Conservation (phyloP, 2,329 filamentous ascomycete genomes). For the Chaetomiaceae sp. region DNA sequence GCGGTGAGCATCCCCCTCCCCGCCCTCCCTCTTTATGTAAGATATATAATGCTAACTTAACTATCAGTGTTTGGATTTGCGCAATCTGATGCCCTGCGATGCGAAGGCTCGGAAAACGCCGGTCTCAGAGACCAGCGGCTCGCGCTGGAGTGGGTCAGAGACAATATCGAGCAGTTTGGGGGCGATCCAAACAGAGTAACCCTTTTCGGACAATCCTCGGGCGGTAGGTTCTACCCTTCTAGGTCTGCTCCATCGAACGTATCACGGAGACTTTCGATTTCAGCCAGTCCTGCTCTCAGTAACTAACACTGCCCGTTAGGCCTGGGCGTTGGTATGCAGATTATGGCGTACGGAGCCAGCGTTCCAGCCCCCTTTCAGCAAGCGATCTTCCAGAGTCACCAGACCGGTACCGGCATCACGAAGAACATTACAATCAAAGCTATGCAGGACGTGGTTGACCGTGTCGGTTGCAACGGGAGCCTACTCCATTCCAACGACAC, state of each 20-base stretch:
- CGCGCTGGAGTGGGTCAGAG: conserved; percentile 26
- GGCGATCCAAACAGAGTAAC: conserved; percentile 24
- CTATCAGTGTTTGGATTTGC: conserved; percentile 29
- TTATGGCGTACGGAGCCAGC: conserved; percentile 27
- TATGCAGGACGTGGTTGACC: not conserved
- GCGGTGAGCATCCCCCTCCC: too few relatives aligned
- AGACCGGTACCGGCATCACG: conserved; percentile 1
- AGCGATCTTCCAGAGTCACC: conserved; percentile 9
- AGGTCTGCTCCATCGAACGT: too few relatives aligned
- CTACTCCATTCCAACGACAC: not conserved
- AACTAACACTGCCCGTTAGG: not conserved
- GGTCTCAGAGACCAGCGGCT: conserved; percentile 24
- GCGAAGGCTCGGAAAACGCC: conserved; percentile 26
- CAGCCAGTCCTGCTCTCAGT: not conserved
- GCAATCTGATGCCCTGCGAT: conserved; percentile 20
- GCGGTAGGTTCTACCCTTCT: not conserved
- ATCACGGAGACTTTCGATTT: too few relatives aligned
- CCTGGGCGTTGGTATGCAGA: conserved; percentile 18
- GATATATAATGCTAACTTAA: too few relatives aligned
- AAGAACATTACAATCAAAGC: conserved; percentile 3
- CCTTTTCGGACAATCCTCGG: conserved; percentile 5
- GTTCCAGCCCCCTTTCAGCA: conserved; percentile 29
- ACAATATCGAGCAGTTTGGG: conserved; percentile 27
- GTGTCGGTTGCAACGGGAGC: not conserved
- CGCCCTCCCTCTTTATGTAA: too few relatives aligned